Base-by-base conservation (phyloP, 495 filamentous ascomycete species). In the Rusavskia elegans region DNA sequence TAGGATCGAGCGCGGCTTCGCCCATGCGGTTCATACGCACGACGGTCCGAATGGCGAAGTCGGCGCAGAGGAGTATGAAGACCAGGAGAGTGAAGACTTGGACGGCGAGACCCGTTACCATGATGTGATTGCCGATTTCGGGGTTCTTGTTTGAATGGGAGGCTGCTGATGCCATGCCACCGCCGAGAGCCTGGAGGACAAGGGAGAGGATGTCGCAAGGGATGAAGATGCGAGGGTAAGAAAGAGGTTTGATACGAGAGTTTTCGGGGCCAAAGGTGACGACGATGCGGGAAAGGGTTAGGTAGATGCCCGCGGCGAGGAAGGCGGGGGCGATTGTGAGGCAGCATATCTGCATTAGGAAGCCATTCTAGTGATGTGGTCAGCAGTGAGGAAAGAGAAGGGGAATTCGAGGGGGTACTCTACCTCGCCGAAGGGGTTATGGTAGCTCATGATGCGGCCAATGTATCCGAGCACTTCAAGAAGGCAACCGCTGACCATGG, bases 41-140 rank as follows among this genome's bases (percentile, higher is more conserved):
- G 41, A 45, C 10, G 41, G 41, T 45, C 11, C 70, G 66, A 51
- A 58, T 60, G 19, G 58, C 64, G 55, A 72, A 82, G 30, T 80
- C 72, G 3, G 54, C 57, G 19, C 65, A 69, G 9, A 81, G 60
- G 9, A 58, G 32, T 10, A 74, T 76, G 60, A 82, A 85, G 16
- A 72, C 65, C 14, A 65, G 55, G 65, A 85, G 68, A 6, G 80
- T 82, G 3, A 65, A 69, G 32, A 81, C 81, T 70, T 87, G 82
- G 62, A 82, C 73, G 8, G 75, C 67, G 48, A 87, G 79, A 53
- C 83, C 82, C 1, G 80, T 73, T 38, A 87, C 78, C 57, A 84
- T 84, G 52, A 81, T 75, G 56, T 81, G 62, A 62, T 83, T 78
- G 21, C 78, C 78, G 19, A 68, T 61, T 19, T 62, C 53, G 11